Percentiles rank a stretch among this genome's conserved stretches.
Conservation (phyloP, 2,329 filamentous ascomycete species). For the Rhinocladiella mackenziei region DNA sequence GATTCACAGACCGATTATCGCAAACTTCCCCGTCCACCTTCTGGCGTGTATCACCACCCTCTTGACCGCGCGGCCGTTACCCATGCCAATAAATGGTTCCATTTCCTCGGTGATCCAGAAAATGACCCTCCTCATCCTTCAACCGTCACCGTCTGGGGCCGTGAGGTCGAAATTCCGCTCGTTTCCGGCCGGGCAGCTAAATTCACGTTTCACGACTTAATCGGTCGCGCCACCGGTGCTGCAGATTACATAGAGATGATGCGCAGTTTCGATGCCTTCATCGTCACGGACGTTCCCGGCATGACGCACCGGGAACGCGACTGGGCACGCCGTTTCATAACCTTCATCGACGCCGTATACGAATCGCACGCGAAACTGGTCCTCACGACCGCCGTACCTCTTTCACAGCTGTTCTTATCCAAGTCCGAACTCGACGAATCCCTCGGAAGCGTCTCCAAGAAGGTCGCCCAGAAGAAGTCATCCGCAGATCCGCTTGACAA, state of each 20-base stretch:
- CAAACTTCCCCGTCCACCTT: slow-evolving; percentile 88
- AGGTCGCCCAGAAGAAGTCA: slow-evolving; percentile 28
- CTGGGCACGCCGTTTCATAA: slow-evolving; percentile 88
- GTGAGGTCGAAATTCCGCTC: slow-evolving; percentile 79
- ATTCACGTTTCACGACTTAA: slow-evolving; percentile 91
- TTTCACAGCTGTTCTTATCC: slow-evolving; percentile 81
- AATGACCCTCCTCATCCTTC: slow-evolving; percentile 71
- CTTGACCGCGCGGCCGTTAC: slow-evolving; percentile 71
- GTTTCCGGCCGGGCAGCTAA: slow-evolving; percentile 84
- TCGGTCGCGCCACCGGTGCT: slow-evolving; percentile 80
- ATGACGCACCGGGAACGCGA: slow-evolving; percentile 88
- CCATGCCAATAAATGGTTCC: slow-evolving; percentile 93
- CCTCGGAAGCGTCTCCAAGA: slow-evolving; percentile 39
- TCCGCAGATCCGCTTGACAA: slow-evolving; percentile 30
- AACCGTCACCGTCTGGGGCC: slow-evolving; percentile 83
- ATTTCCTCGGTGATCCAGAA: slow-evolving; percentile 81
- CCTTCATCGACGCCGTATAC: slow-evolving; percentile 94
- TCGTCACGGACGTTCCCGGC: slow-evolving; percentile 83
- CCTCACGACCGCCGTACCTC: slow-evolving; percentile 79
- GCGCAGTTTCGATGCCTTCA: slow-evolving; percentile 84
- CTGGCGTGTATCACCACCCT: slow-evolving; percentile 88
- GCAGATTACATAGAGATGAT: slow-evolving; percentile 94
- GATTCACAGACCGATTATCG: slow-evolving; percentile 95
- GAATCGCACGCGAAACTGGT: slow-evolving; percentile 91
- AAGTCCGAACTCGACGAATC: slow-evolving; percentile 63